phyloP scores from a whole-genome alignment of 257 asterid genomes.

The Apocynum venetum region DNA sequence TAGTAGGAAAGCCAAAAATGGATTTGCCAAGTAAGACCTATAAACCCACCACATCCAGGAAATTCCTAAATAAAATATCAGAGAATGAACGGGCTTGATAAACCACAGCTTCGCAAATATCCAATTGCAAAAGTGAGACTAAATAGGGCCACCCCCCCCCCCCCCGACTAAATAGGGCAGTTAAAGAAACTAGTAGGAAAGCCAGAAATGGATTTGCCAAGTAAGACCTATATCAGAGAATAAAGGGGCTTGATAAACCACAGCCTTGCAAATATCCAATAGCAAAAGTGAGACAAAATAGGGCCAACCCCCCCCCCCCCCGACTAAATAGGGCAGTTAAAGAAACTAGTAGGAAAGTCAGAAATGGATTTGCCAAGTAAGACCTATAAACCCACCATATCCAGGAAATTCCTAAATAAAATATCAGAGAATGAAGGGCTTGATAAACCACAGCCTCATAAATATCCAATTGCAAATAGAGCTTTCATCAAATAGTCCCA shows the following conservation, averaged over 20 bases:
- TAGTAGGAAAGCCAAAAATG: not conserved
- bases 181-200: not conserved
- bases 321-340: not conserved
- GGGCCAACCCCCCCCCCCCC: too few species aligned
- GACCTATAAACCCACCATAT: not conserved
- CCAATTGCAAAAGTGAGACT: too few species aligned
- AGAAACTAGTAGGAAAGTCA: not conserved
- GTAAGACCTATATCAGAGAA: too few species aligned
- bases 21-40: not conserved
- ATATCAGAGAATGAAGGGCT: not conserved
- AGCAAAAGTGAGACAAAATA: too few species aligned
- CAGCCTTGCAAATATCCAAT: too few species aligned
- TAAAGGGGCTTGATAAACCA: not conserved
- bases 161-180: not conserved
- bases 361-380: not conserved
- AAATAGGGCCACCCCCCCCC: too few species aligned
- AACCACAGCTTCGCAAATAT: too few species aligned
- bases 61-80: not conserved
- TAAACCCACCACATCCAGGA: not conserved
- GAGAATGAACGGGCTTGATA: not conserved
- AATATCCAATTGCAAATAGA: too few species aligned
- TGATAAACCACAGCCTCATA: not conserved
- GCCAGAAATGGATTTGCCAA: not conserved
- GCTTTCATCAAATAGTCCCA: too few species aligned
- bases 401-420: not conserved